Evolutionary conservation across 805 yeast species (phyloP), one percentile per base, ranked within the genome.

Genomic region (Cyberlindnera amylophila): DNA sequence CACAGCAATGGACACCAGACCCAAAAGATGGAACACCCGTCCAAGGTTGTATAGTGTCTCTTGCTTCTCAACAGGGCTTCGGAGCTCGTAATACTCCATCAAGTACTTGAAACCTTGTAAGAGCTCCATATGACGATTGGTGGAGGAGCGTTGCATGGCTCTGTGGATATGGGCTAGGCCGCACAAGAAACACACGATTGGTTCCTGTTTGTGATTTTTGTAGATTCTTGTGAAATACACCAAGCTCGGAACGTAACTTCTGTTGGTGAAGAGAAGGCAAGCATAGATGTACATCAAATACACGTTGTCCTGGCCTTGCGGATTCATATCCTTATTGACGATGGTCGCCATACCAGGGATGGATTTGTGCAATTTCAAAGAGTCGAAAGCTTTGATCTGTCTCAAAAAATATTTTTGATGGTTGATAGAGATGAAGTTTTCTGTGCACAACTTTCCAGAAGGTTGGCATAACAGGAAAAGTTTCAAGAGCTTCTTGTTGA

Each of bases 341-440:
- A 87, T 72, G 4, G 81, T 81, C 0, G 96, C 93, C 71, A 86
- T 87, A 1, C 97, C 97, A 2, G 77, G 66, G 15, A 88, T 77
- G 11, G 71, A 70, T 33, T 72, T 74, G 9, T 70, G 69, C 38
- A 61, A 57, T 24, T 79, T 72, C 13, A 83, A 55, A 3, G 93
- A 77, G 59, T 93, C 99, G 59, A 77, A 81, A 0, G 96, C 95
- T 58, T 91, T 93, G 50, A 91, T 70, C 53, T 90, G 97, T 52
- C 99, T 78, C 46, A 93, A 66, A 49, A 91, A 81, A 58, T 81
- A 91, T 61, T 93, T 93, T 55, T 91, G 98, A 57, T 87, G 91
- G 47, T 87, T 86, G 28, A 87, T 80, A 36, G 84, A 81, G 38
- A 86, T 81, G 56, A 83, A 78, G 14, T 75, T 70, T 12, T 78